Percentiles rank a stretch among this genome's conserved stretches.
phyloP scores from a whole-genome alignment of 805 yeast species.

The Cephaloascus fragrans region DNA sequence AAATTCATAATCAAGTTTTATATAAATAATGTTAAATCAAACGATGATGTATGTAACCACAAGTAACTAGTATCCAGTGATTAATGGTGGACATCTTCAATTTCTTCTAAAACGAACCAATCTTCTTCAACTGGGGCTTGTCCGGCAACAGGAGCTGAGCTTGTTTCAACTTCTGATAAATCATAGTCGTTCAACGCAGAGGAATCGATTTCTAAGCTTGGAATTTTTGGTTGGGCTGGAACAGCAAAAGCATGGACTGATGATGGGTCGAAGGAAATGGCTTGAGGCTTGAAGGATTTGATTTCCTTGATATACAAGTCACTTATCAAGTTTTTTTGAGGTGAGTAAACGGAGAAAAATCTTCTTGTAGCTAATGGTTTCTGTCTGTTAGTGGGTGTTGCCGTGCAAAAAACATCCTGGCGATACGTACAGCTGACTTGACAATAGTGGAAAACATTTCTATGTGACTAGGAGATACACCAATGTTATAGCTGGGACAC shows the following conservation, averaged over 20 bases:
- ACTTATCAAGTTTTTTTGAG: slow-evolving; percentile 53
- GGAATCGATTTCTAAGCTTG: slow-evolving; percentile 61
- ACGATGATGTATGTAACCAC: too few relatives aligned
- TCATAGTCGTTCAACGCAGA: slow-evolving; percentile 61
- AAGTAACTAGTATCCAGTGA: too few relatives aligned
- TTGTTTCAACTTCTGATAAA: slow-evolving; percentile 65
- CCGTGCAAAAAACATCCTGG: too few relatives aligned
- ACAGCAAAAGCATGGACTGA: slow-evolving; percentile 75
- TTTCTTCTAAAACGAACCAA: slow-evolving; percentile 75
- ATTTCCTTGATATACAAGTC: slow-evolving; percentile 84
- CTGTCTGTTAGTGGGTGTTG: too few relatives aligned
- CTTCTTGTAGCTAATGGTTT: slow-evolving; percentile 15
- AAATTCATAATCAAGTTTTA: too few relatives aligned
- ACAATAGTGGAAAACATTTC: slow-evolving; percentile 5
- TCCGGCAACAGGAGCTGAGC: slow-evolving; percentile 34
- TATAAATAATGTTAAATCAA: too few relatives aligned
- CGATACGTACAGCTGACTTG: slow-evolving; percentile 3
- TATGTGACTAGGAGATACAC: neutral
- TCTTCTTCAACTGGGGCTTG: slow-evolving; percentile 41
- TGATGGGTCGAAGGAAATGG: slow-evolving; percentile 66
- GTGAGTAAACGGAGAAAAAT: slow-evolving; percentile 30
- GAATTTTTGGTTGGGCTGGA: slow-evolving; percentile 72
- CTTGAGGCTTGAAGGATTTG: slow-evolving; percentile 77
- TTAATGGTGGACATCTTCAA: slow-evolving; percentile 37
- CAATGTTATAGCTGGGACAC: too few relatives aligned